These are phyloP conservation scores for Wickerhamomyces xylosicus DNA, from an alignment of 805 yeast genomes.

Conservation along the genomic window DNA sequence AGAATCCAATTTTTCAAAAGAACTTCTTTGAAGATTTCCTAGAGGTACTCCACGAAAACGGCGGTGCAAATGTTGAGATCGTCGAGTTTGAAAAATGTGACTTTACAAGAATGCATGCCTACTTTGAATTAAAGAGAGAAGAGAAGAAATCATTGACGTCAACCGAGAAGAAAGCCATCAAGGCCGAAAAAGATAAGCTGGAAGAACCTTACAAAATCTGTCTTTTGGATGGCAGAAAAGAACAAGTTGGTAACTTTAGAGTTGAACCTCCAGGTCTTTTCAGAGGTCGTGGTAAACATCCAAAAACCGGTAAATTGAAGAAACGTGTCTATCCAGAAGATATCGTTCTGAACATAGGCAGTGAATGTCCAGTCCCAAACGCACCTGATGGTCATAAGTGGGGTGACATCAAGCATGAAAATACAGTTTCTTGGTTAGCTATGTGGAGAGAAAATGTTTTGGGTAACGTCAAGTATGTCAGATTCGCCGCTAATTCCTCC, in stretches of 20 bases:
- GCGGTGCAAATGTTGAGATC: slow-evolving; percentile 51
- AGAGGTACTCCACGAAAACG: slow-evolving; percentile 55
- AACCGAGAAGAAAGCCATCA: slow-evolving; percentile 67
- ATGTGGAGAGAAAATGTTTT: slow-evolving; percentile 95
- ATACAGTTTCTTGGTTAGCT: slow-evolving; percentile 90
- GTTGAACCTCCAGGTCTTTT: slow-evolving; percentile 95
- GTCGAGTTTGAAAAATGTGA: slow-evolving; percentile 61
- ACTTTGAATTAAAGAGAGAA: slow-evolving; percentile 60
- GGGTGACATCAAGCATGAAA: slow-evolving; percentile 86
- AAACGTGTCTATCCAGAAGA: slow-evolving; percentile 85
- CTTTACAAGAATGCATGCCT: slow-evolving; percentile 60
- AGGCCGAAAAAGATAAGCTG: slow-evolving; percentile 58
- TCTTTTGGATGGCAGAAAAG: slow-evolving; percentile 74
- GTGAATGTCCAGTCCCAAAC: slow-evolving; percentile 59
- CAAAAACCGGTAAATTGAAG: slow-evolving; percentile 87
- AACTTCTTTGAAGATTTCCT: slow-evolving; percentile 79
- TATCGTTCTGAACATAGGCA: slow-evolving; percentile 72
- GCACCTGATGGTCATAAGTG: slow-evolving; percentile 85
- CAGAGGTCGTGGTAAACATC: slow-evolving; percentile 95
- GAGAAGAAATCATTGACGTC: slow-evolving; percentile 59
- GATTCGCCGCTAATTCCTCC: slow-evolving; percentile 85
- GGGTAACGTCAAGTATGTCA: slow-evolving; percentile 74
- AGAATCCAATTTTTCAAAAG: slow-evolving; percentile 75
- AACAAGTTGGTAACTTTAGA: slow-evolving; percentile 87
- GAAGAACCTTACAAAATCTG: slow-evolving; percentile 83